phyloP scores from a whole-genome alignment of 495 filamentous ascomycete species.

The Thermothielavioides terrestris region DNA sequence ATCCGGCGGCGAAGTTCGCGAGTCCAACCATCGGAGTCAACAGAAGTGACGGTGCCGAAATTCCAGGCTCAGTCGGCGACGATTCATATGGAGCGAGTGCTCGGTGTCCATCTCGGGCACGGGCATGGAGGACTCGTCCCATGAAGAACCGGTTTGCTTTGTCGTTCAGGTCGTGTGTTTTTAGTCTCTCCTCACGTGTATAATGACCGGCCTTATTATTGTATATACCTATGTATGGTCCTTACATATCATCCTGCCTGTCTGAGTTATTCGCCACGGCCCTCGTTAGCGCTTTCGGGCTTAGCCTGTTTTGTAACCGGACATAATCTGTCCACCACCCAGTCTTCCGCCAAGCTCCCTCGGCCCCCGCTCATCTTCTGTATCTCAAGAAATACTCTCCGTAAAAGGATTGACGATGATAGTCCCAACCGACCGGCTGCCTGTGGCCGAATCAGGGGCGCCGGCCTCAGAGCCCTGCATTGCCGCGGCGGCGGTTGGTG shows the following conservation, averaged over 20 bases:
- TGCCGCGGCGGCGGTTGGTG: too few species aligned
- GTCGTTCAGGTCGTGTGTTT: background rate
- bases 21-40: constrained; percentile 12
- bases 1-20: constrained; percentile 58
- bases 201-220: background rate
- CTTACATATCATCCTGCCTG: too few species aligned
- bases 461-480: too few species aligned
- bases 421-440: too few species aligned
- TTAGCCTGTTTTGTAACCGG: background rate
- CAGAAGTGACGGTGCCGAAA: background rate
- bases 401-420: background rate
- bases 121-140: background rate
- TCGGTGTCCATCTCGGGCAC: background rate
- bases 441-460: too few species aligned
- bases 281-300: background rate
- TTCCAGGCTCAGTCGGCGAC: background rate
- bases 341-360: too few species aligned
- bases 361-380: background rate
- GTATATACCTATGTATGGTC: too few species aligned
- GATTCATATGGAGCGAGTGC: background rate
- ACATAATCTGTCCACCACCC: too few species aligned
- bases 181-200: constrained; percentile 2
- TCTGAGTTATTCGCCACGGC: background rate
- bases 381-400: background rate
- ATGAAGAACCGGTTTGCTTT: background rate